Evolutionary conservation across 805 yeast species (phyloP).

Genomic region (Maudiozyma turicensis): DNA sequence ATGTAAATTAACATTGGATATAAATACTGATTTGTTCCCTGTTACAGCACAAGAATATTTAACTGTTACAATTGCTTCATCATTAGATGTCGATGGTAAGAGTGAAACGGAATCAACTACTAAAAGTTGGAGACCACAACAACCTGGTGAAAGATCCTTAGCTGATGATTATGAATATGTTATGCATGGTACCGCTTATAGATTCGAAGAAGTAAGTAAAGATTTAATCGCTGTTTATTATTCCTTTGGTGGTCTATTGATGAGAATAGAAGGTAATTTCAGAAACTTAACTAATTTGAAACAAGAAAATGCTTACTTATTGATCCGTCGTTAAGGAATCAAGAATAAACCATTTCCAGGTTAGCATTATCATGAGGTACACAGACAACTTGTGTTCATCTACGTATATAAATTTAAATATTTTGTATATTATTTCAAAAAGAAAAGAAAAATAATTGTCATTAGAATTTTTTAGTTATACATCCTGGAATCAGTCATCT

Average conservation of each 20-base stretch:
- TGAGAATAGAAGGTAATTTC: slow-evolving; percentile 92
- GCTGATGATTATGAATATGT: slow-evolving; percentile 98
- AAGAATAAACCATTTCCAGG: neutral
- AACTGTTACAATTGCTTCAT: slow-evolving; percentile 77
- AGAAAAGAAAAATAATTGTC: neutral
- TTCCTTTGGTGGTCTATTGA: slow-evolving; percentile 89
- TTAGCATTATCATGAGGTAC: neutral
- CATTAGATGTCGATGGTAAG: slow-evolving; percentile 46
- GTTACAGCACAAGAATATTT: slow-evolving; percentile 65
- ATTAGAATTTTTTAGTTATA: too few relatives aligned
- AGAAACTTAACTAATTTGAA: slow-evolving; percentile 79
- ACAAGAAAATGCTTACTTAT: slow-evolving; percentile 86
- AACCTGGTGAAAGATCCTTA: slow-evolving; percentile 69
- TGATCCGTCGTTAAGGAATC: slow-evolving; percentile 55
- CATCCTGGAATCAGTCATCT: neutral
- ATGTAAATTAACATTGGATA: slow-evolving; percentile 75
- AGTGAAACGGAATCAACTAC: slow-evolving; percentile 31
- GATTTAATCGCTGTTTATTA: slow-evolving; percentile 79
- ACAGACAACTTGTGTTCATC: neutral
- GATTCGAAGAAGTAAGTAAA: slow-evolving; percentile 72
- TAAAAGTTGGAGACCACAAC: slow-evolving; percentile 48
- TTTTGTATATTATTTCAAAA: neutral
- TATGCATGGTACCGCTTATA: slow-evolving; percentile 96
- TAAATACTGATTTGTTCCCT: slow-evolving; percentile 88
- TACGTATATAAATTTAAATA: neutral